Percentiles rank a stretch among this genome's conserved stretches.
Evolutionary conservation across 2,329 filamentous ascomycete genomes (phyloP).

Genomic region (Aspergillus carbonarius): DNA sequence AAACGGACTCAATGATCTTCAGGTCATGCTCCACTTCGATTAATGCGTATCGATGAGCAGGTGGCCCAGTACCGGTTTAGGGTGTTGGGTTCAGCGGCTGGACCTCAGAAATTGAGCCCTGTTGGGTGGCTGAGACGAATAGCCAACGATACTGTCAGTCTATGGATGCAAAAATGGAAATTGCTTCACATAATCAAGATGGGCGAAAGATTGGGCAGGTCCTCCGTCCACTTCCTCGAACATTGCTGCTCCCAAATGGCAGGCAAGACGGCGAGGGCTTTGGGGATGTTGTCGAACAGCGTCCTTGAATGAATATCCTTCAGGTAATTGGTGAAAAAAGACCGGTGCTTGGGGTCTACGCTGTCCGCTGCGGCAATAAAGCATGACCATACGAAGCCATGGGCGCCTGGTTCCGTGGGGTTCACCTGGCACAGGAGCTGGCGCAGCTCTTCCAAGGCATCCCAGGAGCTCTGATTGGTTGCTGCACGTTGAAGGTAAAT

Average conservation of each 20-base stretch:
- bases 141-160: too few species aligned
- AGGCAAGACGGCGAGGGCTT: slow-evolving; percentile 34
- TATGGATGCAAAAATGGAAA: too few species aligned
- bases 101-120: too few species aligned
- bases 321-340: slow-evolving; percentile 37
- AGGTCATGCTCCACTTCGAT: too few species aligned
- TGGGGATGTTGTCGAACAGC: slow-evolving; percentile 40
- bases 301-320: slow-evolving; percentile 32
- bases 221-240: slow-evolving; percentile 17
- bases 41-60: too few species aligned
- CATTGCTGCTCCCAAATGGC: slow-evolving; percentile 33
- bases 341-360: slow-evolving; percentile 32
- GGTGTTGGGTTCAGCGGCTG: too few species aligned
- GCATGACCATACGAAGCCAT: slow-evolving; percentile 45
- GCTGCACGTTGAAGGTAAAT: slow-evolving; percentile 24
- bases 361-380: slow-evolving; percentile 45
- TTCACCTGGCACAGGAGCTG: slow-evolving; percentile 30
- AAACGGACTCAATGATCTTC: too few species aligned
- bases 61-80: too few species aligned
- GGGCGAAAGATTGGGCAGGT: slow-evolving; percentile 14
- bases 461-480: slow-evolving; percentile 15
- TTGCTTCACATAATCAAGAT: slow-evolving; percentile 17
- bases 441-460: slow-evolving; percentile 32
- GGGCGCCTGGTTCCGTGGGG: slow-evolving; percentile 31
- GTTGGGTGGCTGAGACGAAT: too few species aligned